A percentile compares a stretch with the other conserved stretches of the same genome.
Evolutionary conservation across 495 filamentous ascomycete species (phyloP).

Genomic region (Podospora pseudopauciseta): DNA sequence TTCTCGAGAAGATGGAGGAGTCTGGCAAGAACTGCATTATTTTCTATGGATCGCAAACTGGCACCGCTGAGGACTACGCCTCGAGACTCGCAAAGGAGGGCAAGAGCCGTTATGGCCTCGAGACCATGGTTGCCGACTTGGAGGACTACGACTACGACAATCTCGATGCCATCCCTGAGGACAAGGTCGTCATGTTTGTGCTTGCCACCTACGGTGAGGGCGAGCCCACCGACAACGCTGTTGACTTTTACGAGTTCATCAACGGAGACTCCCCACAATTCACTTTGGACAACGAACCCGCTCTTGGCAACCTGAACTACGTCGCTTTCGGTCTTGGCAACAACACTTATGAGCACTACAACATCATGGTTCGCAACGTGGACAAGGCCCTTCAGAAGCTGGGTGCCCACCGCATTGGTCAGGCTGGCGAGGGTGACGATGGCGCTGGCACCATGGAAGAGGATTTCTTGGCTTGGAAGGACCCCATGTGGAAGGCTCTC

Average conservation of each 20-base stretch:
- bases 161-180: slow-evolving; percentile 79
- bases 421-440: slow-evolving; percentile 93
- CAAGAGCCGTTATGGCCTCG: slow-evolving; percentile 89
- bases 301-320: slow-evolving; percentile 82
- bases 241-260: slow-evolving; percentile 98
- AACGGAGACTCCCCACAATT: slow-evolving; percentile 76
- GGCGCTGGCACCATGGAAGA: slow-evolving; percentile 99
- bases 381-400: slow-evolving; percentile 73
- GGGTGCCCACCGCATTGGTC: slow-evolving; percentile 78
- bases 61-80: slow-evolving; percentile 97
- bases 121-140: slow-evolving; percentile 97
- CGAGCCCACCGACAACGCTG: slow-evolving; percentile 97
- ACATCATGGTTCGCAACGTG: slow-evolving; percentile 93
- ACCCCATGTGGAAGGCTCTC: slow-evolving; percentile 93
- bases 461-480: slow-evolving; percentile 98
- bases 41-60: slow-evolving; percentile 97
- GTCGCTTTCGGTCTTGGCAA: slow-evolving; percentile 95
- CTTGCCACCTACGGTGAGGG: slow-evolving; percentile 97
- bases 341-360: slow-evolving; percentile 99
- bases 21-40: slow-evolving; percentile 94
- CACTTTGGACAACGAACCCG: slow-evolving; percentile 70
- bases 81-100: slow-evolving; percentile 97
- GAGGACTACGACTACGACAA: slow-evolving; percentile 98
- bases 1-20: slow-evolving; percentile 94
- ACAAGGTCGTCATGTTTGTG: slow-evolving; percentile 93